Evolutionary conservation across 495 filamentous ascomycete species (phyloP), one percentile per base, ranked within the genome.

Genomic region (Neurospora sp.): DNA sequence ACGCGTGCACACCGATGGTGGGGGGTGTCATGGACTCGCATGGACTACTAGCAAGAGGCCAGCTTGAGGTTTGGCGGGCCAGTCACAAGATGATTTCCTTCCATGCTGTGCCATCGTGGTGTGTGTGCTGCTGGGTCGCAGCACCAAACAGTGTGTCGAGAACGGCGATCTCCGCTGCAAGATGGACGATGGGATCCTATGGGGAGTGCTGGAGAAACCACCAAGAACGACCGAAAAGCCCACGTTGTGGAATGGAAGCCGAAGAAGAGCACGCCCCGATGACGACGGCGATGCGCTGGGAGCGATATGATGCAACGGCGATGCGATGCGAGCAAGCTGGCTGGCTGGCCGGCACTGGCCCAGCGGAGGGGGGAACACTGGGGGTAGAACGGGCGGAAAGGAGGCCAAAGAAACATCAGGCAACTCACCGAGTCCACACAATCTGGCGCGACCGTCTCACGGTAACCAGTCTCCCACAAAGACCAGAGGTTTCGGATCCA

Each of bases 1-100:
- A 72, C 71, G 73, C 74, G 71, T 37, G 37, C 14, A 59, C 48
- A 37, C 38, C 72, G 68, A 68, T 61, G 22, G 27, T 61, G 22
- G 27, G 48, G 53, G 22, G 6, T 65, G 53, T 18, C 27, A 35
- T 65, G 53, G 22, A 27, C 53, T 65, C 27, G 14, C n/a, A 71
- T 48, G 68, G 68, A 35, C 48, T 37, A 53, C 48, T 37, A 53
- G 22, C 71, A 22, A 37, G n/a, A 69, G 70, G 69, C 74, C 71
- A 76, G 71, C 71, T 37, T 74, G 70, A 59, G 37, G 73, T 72
- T 48, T 70, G 73, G 72, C 38, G 68, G 69, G 53, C 68, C 53
- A 73, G 74, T 77, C 77, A 78, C 75, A 72, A 65, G 77, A 74
- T 72, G 74, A 72, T 72, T 68, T 75, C 75, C 70, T 53, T 44